Evolutionary conservation across 176 grass and related monocot genomes (phyloP).

Genomic region (Secale cereale): DNA sequence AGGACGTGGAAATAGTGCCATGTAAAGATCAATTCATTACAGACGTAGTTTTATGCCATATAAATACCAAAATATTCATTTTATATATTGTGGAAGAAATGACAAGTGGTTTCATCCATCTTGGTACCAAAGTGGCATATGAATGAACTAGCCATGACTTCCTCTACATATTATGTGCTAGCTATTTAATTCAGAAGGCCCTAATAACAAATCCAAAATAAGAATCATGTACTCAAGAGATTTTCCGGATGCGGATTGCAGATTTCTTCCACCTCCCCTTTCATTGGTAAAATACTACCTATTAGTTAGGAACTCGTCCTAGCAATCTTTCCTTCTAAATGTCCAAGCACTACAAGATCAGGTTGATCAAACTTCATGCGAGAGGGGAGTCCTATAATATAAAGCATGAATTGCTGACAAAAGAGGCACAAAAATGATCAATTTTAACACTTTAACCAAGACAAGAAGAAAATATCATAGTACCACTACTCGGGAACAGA

Average conservation of each 20-base stretch:
- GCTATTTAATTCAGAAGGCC: background rate
- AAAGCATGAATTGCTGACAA: background rate
- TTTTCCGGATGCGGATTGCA: slow-evolving; percentile 84
- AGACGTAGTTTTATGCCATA: too few relatives aligned
- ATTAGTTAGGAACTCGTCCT: slow-evolving; percentile 32
- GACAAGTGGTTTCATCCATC: slow-evolving; percentile 10
- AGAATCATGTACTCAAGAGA: slow-evolving; percentile 55
- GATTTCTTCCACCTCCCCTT: slow-evolving; percentile 56
- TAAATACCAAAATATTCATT: too few relatives aligned
- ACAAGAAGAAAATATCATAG: too few relatives aligned
- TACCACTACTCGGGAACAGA: too few relatives aligned
- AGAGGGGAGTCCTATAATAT: slow-evolving; percentile 36
- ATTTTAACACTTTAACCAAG: too few relatives aligned
- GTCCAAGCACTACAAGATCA: slow-evolving; percentile 51
- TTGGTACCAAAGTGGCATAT: slow-evolving; percentile 38
- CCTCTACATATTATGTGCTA: background rate
- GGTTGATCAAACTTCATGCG: slow-evolving; percentile 77
- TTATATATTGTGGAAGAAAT: too few relatives aligned
- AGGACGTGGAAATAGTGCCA: too few relatives aligned
- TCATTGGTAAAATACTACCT: slow-evolving; percentile 53
- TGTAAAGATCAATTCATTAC: too few relatives aligned
- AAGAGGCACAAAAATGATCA: too few relatives aligned
- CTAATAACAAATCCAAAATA: background rate
- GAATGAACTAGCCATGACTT: background rate
- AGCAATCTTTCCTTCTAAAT: slow-evolving; percentile 58